phyloP scores from a whole-genome alignment of 2,329 filamentous ascomycete species.

The Fusarium clavum region DNA sequence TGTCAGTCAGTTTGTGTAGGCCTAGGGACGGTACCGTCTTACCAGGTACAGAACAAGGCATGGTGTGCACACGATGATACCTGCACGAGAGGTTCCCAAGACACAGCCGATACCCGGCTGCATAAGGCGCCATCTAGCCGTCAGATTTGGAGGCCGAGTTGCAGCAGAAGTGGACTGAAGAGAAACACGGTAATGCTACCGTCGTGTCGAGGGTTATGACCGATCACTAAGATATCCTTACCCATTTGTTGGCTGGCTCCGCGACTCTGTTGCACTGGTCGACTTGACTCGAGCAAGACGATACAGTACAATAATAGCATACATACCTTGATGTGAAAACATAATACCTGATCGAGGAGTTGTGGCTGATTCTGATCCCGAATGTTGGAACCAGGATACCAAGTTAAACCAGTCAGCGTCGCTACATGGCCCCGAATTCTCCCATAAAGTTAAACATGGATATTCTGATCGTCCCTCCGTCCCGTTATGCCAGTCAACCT shows the following conservation, averaged over 20 bases:
- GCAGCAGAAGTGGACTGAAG: slow-evolving; percentile 29
- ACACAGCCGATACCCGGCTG: slow-evolving; percentile 42
- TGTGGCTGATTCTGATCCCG: slow-evolving; percentile 34
- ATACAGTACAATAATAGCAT: slow-evolving; percentile 3
- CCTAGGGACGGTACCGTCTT: slow-evolving; percentile 35
- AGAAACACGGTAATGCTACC: slow-evolving; percentile 18
- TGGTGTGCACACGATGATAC: slow-evolving; percentile 37
- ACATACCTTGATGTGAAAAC: slow-evolving; percentile 5
- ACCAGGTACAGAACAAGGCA: slow-evolving; percentile 35
- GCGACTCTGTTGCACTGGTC: slow-evolving; percentile 10
- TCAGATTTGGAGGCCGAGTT: slow-evolving; percentile 28
- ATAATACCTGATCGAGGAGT: slow-evolving; percentile 10
- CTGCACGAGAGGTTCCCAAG: slow-evolving; percentile 35
- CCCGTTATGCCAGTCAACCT: slow-evolving; percentile 35
- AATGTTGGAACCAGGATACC: slow-evolving; percentile 16
- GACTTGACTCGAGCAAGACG: slow-evolving; percentile 27
- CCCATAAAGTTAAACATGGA: slow-evolving; percentile 39
- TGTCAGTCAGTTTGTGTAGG: slow-evolving; percentile 14
- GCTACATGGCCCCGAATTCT: slow-evolving; percentile 36
- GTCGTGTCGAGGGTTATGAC: slow-evolving; percentile 8
- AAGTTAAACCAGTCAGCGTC: slow-evolving; percentile 39
- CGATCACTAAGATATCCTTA: not conserved
- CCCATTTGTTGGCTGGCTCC: not conserved
- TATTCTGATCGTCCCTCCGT: slow-evolving; percentile 40
- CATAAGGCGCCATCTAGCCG: slow-evolving; percentile 26